Conservation (phyloP, 495 filamentous ascomycete species). For the Tuber brumale region DNA sequence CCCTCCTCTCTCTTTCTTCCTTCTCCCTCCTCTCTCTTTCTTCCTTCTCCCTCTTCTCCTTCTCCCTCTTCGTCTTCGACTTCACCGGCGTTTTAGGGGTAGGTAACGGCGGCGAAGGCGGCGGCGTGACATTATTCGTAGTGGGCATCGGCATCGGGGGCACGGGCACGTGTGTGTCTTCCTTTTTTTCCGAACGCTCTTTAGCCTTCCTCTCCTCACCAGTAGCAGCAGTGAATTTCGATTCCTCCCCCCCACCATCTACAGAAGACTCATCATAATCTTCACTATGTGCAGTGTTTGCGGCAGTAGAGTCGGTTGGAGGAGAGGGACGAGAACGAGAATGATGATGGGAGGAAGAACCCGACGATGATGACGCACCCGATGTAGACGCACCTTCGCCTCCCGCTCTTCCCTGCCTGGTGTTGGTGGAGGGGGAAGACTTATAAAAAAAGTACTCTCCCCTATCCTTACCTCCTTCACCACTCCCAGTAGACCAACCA, state of each 20-base stretch:
- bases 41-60: slow-evolving; percentile 51
- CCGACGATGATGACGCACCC: slow-evolving; percentile 28
- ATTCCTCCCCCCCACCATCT: slow-evolving; percentile 11
- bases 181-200: slow-evolving; percentile 19
- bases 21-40: slow-evolving; percentile 54
- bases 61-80: slow-evolving; percentile 43
- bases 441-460: slow-evolving; percentile 23
- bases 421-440: slow-evolving; percentile 15
- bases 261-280: slow-evolving; percentile 24
- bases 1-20: slow-evolving; percentile 7
- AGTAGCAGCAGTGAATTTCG: neutral
- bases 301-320: slow-evolving; percentile 13
- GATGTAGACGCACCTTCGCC: slow-evolving; percentile 31
- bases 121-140: slow-evolving; percentile 18
- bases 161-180: slow-evolving; percentile 16
- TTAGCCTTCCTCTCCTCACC: slow-evolving; percentile 31
- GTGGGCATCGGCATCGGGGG: slow-evolving; percentile 22
- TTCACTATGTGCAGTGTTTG: slow-evolving; percentile 20
- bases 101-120: slow-evolving; percentile 27
- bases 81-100: slow-evolving; percentile 19
- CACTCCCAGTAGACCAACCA: slow-evolving; percentile 37
- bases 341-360: slow-evolving; percentile 23
- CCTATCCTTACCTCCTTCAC: slow-evolving; percentile 35
- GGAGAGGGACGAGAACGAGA: slow-evolving; percentile 18
- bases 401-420: slow-evolving; percentile 17